A percentile compares a stretch with the other conserved stretches of the same genome.
Evolutionary conservation across 306 rosid species (phyloP).

Genomic region (Cicer judaicum): DNA sequence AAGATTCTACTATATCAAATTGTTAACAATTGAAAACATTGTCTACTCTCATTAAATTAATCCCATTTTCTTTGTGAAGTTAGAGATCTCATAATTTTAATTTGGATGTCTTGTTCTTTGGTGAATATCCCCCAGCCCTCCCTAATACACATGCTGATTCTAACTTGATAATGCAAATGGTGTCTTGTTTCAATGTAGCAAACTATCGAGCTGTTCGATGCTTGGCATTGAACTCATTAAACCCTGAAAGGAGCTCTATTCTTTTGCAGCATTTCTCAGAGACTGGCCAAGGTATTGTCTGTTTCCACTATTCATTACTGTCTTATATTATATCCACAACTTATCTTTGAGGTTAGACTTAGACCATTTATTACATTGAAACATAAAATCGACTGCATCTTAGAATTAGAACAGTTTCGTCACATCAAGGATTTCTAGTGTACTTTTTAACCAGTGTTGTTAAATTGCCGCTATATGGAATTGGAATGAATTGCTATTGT

Average conservation of each 20-base stretch:
- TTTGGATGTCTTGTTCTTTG: slow-evolving; percentile 9
- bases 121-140: not conserved
- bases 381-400: slow-evolving; percentile 11
- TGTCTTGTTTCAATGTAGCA: slow-evolving; percentile 57
- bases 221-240: slow-evolving; percentile 78
- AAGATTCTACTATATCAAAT: slow-evolving; percentile 20
- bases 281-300: slow-evolving; percentile 72
- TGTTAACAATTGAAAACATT: slow-evolving; percentile 16
- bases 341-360: not conserved
- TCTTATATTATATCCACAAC: slow-evolving; percentile 5
- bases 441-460: too few species aligned
- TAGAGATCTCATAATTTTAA: slow-evolving; percentile 18
- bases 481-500: too few species aligned
- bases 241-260: slow-evolving; percentile 82
- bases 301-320: slow-evolving; percentile 34
- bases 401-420: slow-evolving; percentile 27
- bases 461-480: too few species aligned
- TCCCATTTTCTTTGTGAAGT: slow-evolving; percentile 18
- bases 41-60: slow-evolving; percentile 19
- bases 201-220: slow-evolving; percentile 89
- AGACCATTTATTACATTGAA: slow-evolving; percentile 7
- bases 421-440: not conserved
- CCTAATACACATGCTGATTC: slow-evolving; percentile 3
- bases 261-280: slow-evolving; percentile 71
- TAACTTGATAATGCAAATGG: not conserved